A percentile compares a stretch with the other conserved stretches of the same genome.
Conservation (phyloP, 768 basidiomycete genomes). For the Collybia sordida region DNA sequence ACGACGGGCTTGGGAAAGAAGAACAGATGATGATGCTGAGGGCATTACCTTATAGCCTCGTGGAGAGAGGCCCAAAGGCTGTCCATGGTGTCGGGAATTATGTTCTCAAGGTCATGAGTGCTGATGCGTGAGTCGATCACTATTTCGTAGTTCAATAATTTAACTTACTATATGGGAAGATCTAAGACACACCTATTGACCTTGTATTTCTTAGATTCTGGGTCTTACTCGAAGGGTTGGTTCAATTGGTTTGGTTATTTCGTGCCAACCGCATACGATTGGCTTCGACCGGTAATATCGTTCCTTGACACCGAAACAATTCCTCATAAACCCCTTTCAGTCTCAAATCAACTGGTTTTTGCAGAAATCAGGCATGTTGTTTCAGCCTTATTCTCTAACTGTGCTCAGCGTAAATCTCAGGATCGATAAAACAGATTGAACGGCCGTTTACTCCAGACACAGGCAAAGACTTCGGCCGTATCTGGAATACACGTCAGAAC, state of each 20-base stretch:
- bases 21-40: slow-evolving; percentile 73
- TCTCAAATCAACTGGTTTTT: slow-evolving; percentile 92
- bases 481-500: slow-evolving; percentile 63
- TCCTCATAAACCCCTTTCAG: slow-evolving; percentile 25
- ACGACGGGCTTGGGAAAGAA: slow-evolving; percentile 60
- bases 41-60: slow-evolving; percentile 81
- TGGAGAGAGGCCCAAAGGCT: slow-evolving; percentile 76
- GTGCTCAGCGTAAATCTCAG: slow-evolving; percentile 24
- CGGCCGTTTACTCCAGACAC: slow-evolving; percentile 84
- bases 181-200: slow-evolving; percentile 89
- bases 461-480: slow-evolving; percentile 61
- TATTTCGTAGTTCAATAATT: not conserved
- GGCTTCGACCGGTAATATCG: slow-evolving; percentile 62
- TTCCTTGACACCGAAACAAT: not conserved
- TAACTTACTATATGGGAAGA: slow-evolving; percentile 31
- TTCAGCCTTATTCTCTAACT: not conserved
- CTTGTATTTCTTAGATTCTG: slow-evolving; percentile 90
- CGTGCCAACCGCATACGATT: slow-evolving; percentile 80
- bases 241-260: slow-evolving; percentile 64
- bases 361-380: slow-evolving; percentile 64
- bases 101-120: slow-evolving; percentile 78
- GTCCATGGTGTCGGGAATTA: slow-evolving; percentile 94
- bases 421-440: slow-evolving; percentile 67
- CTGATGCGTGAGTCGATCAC: slow-evolving; percentile 67
- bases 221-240: slow-evolving; percentile 65